Evolutionary conservation across 148 eudicot genomes (phyloP), one percentile per base, ranked within the genome.

Genomic region (Rhododendron ferrugineum): DNA sequence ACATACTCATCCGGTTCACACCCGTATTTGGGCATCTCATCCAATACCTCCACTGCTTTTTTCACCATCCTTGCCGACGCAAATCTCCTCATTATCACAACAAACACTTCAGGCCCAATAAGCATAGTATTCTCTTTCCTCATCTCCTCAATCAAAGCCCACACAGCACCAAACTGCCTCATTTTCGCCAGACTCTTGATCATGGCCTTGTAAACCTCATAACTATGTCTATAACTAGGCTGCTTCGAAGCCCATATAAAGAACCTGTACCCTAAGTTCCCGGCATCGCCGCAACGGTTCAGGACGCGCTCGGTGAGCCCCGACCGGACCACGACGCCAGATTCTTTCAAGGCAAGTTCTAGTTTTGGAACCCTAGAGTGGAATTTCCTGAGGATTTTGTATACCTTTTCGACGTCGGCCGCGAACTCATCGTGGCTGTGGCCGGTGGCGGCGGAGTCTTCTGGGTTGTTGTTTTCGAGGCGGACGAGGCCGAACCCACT

Each of bases 1-100:
- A 91, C 97, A 85, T 95, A 91, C 90, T 94, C 98, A 88, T 96
- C 98, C 0, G 99, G 96, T 62, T 95, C 94, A 89, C 93, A 93
- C 58, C 99, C 99, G 52, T 94, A 96, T 82, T 96, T 94, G 1
- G 98, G 98, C 99, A 96, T 96, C 89, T 94, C 98, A 86, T 95
- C 98, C 23, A 96, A 87, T 81, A 96, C 98, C 66, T 92, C 98
- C 54, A 95, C 85, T 2, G 99, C 99, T 88, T 95, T 95, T 86
- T 91, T 94, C 84, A 96, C 99, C 99, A 96, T 96, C 88, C 90
- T 94, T 4, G 93, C 92, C 1, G 97, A 93, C 1, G 99, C 99
- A 78, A 94, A 96, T 75, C 97, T 88, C 89, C 99, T 93, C 95
- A 96, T 96, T 37, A 96, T 82, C n/a, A 95, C 92, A 84, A 96